Evolutionary conservation across 2,329 filamentous ascomycete genomes (phyloP).

Genomic region (Cryphonectria nitschkei): DNA sequence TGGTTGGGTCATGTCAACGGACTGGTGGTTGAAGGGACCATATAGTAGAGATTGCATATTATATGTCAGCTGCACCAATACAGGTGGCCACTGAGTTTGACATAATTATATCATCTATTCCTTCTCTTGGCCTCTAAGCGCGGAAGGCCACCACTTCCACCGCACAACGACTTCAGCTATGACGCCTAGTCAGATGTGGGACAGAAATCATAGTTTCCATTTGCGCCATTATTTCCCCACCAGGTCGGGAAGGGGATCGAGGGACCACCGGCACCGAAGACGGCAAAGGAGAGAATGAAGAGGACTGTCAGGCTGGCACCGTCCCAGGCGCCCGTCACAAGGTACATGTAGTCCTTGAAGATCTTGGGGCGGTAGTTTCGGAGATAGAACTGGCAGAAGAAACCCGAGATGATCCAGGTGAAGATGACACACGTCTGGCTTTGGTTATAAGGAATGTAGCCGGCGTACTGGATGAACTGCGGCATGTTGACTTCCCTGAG

Average conservation of each 20-base stretch:
- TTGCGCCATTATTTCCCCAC: constrained; percentile 55
- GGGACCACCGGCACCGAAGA: constrained; percentile 54
- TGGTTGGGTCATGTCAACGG: not conserved
- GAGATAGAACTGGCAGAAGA: constrained; percentile 56
- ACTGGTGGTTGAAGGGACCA: not conserved
- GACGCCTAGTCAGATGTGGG: constrained; percentile 34
- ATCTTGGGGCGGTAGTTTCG: constrained; percentile 56
- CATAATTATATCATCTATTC: not conserved
- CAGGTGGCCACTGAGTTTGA: too few relatives aligned
- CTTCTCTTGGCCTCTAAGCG: not conserved
- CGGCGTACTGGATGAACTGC: constrained; percentile 58
- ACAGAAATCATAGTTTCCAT: constrained; percentile 54
- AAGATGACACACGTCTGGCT: constrained; percentile 59
- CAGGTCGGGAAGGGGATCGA: constrained; percentile 52
- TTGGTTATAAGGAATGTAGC: constrained; percentile 58
- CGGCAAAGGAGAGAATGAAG: constrained; percentile 59
- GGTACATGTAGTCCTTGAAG: constrained; percentile 58
- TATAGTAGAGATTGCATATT: not conserved
- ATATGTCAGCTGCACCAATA: not conserved
- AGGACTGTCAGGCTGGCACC: constrained; percentile 52
- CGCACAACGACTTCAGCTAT: constrained; percentile 1
- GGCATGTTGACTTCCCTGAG: constrained; percentile 53
- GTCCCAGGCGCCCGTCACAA: constrained; percentile 57
- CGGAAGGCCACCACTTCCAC: not conserved
- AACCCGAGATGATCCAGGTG: constrained; percentile 48